Conservation (phyloP, 768 basidiomycete species). For the Tulasnella sp. region DNA sequence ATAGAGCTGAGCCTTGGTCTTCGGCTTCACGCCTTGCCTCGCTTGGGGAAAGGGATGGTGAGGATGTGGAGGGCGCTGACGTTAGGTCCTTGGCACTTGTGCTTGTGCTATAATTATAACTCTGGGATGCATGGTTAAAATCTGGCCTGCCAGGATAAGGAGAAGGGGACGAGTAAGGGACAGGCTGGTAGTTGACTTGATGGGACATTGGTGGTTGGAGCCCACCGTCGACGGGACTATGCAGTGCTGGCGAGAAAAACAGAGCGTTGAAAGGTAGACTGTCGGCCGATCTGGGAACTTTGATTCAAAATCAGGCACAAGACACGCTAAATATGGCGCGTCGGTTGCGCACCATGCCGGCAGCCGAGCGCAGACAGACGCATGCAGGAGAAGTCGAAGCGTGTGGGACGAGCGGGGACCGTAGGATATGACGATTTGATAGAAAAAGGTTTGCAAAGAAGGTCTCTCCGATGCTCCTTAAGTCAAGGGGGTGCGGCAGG, state of each 20-base stretch:
- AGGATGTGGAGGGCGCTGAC: neutral
- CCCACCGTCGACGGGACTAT: neutral
- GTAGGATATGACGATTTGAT: no score
- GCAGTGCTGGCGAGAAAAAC: neutral
- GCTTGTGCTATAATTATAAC: neutral
- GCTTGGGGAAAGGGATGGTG: neutral
- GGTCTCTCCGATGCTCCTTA: no score
- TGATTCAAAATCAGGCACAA: neutral
- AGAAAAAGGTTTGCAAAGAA: no score
- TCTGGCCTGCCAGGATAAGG: neutral
- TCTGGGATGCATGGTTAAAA: neutral
- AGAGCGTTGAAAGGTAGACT: neutral
- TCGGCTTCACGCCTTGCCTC: neutral
- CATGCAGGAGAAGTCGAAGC: no score
- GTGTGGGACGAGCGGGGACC: no score
- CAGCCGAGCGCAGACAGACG: no score
- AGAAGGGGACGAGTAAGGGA: neutral
- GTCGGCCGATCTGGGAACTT: neutral
- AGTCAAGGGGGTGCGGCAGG: no score
- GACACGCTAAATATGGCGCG: neutral
- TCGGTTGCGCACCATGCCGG: no score
- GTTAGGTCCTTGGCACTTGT: neutral
- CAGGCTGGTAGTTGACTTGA: neutral
- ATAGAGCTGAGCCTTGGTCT: neutral
- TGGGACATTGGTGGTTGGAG: neutral